phyloP scores from a whole-genome alignment of 169 alveolate species.

The Babesia ovata region DNA sequence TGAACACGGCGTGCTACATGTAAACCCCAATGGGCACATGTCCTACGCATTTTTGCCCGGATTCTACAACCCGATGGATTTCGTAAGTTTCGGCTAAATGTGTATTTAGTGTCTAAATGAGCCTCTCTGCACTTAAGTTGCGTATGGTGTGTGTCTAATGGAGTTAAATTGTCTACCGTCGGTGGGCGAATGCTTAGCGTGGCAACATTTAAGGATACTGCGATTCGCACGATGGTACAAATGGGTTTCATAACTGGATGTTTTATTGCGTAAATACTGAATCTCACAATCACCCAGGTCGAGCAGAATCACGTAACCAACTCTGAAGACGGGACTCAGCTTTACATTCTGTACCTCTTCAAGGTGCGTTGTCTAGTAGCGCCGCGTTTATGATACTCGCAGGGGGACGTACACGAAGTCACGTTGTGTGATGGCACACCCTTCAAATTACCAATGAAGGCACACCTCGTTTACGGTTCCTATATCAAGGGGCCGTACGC shows the following conservation, averaged over 20 bases:
- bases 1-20: constrained; percentile 56
- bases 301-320: not conserved
- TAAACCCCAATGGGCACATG: constrained; percentile 34
- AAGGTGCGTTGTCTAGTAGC: constrained; percentile 18
- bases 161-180: too few relatives aligned
- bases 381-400: not conserved
- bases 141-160: too few relatives aligned
- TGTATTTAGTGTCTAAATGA: too few relatives aligned
- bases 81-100: constrained; percentile 26
- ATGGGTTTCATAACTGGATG: too few relatives aligned
- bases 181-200: too few relatives aligned
- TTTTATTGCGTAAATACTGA: too few relatives aligned
- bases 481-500: constrained; percentile 66
- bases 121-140: too few relatives aligned
- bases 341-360: constrained; percentile 59
- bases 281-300: not conserved
- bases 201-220: too few relatives aligned
- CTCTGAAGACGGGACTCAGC: constrained; percentile 46
- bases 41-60: constrained; percentile 68
- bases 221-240: too few relatives aligned
- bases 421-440: constrained; percentile 49
- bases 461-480: constrained; percentile 65
- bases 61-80: constrained; percentile 63
- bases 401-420: constrained; percentile 68
- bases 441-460: constrained; percentile 50